phyloP scores from a whole-genome alignment of 306 rosid species.

The Astragalus membranaceus region DNA sequence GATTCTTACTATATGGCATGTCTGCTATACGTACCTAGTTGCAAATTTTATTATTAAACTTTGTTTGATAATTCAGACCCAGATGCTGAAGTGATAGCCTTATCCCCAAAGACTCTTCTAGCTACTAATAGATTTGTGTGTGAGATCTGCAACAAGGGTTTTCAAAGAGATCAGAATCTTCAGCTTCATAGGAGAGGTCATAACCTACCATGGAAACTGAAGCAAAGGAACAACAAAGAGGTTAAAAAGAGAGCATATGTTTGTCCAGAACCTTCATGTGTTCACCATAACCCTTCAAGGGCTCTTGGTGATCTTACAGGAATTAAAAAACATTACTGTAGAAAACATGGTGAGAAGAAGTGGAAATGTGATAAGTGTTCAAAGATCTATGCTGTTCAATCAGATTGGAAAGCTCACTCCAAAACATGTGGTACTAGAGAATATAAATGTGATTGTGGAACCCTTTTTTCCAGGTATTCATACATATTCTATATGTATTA shows the following conservation, averaged over 20 bases:
- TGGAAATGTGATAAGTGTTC: constrained; percentile 98
- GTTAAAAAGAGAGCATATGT: constrained; percentile 81
- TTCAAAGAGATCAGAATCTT: constrained; percentile 87
- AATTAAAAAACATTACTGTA: constrained; percentile 83
- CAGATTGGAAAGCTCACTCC: constrained; percentile 98
- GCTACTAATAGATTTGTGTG: constrained; percentile 86
- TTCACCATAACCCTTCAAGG: constrained; percentile 92
- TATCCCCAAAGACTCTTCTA: constrained; percentile 75
- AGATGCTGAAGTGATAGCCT: constrained; percentile 89
- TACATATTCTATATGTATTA: not conserved
- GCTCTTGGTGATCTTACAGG: constrained; percentile 97
- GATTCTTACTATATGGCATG: not conserved
- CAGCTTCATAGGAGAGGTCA: constrained; percentile 94
- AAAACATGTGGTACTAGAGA: constrained; percentile 97
- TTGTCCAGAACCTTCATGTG: constrained; percentile 93
- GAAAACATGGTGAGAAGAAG: constrained; percentile 98
- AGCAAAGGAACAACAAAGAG: constrained; percentile 80
- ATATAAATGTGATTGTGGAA: constrained; percentile 97
- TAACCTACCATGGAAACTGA: constrained; percentile 91
- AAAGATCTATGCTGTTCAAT: constrained; percentile 90
- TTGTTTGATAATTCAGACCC: constrained; percentile 47
- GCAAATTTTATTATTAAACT: too few relatives aligned
- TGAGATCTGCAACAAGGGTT: constrained; percentile 91
- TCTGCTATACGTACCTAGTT: too few relatives aligned
- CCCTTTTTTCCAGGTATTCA: constrained; percentile 81